Evolutionary conservation across 108 stramenopile species (phyloP), one percentile per base, ranked within the genome.

Genomic region (Skeletonema grethae): DNA sequence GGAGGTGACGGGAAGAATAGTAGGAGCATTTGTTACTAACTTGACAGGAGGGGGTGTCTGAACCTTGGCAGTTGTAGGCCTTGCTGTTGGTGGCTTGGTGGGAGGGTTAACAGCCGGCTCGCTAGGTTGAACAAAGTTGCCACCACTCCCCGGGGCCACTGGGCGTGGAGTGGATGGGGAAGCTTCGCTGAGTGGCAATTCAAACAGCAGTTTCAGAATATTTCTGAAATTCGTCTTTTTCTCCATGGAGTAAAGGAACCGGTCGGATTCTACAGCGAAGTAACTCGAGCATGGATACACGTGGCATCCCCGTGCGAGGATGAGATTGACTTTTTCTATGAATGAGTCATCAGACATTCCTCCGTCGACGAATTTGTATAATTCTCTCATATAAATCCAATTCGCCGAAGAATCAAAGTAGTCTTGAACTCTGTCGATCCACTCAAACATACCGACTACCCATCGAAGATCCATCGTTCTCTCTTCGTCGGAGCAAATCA

Each of bases 391-490:
- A 43, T 78, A 78, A 31, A 59, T 16, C 65, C 70, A 78, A n/a
- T 58, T 63, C 8, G 31, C 7, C 3, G 22, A 11, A 18, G 46
- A 58, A 53, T 73, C 38, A 28, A 72, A 66, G 58, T 73, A 78
- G 12, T 65, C 50, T 67, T 78, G 77, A 0, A 78, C 63, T 30
- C 50, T 30, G 32, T 76, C 61, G 18, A 76, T 57, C 69, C 75
- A 76, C 48, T 78, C 71, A 61, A 78, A 78, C 71, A 78, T 78
- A 0, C 63, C 77, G 13, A 67, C 77, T 22, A 73, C 18, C 28
- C 43, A 68, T 24, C 30, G n/a, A 28, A 68, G 35, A 22, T 69
- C 77, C 77, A 82, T 20, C 56, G 43, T 71, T 13, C 64, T 65
- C 24, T 65, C 48, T 22, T 65, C 29, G 28, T 66, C 29, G 13